phyloP scores from a whole-genome alignment of 495 filamentous ascomycete species.

The Ascodesmis nigricans region DNA sequence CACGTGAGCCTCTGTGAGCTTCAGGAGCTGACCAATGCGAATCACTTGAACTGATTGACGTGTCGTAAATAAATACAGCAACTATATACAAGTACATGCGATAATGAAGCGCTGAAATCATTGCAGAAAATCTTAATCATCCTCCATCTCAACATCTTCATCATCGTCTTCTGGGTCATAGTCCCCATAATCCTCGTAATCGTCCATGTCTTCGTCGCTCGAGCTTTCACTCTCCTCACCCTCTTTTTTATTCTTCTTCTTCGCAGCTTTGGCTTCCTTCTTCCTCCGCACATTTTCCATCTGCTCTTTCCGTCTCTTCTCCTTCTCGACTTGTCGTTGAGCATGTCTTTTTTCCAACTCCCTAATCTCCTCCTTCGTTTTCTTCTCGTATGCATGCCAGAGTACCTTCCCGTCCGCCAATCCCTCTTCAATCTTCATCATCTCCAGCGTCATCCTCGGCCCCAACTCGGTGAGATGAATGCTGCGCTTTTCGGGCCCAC shows the following conservation, averaged over 20 bases:
- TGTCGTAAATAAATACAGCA: no score
- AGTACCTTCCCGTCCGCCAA: slow-evolving; percentile 76
- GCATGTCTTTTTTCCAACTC: slow-evolving; percentile 66
- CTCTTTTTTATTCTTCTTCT: slow-evolving; percentile 34
- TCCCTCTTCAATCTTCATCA: slow-evolving; percentile 93
- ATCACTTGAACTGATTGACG: no score
- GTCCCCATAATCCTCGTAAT: no score
- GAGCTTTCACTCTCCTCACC: no score
- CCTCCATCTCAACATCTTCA: slow-evolving; percentile 15
- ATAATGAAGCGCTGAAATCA: no score
- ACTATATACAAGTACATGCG: no score
- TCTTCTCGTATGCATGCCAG: slow-evolving; percentile 90
- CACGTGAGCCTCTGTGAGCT: no score
- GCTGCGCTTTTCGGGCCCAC: slow-evolving; percentile 46
- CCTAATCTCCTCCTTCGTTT: slow-evolving; percentile 53
- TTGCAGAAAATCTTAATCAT: slow-evolving; percentile 10
- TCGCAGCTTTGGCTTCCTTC: slow-evolving; percentile 37
- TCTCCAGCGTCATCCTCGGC: slow-evolving; percentile 64
- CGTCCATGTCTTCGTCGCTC: slow-evolving; percentile 34
- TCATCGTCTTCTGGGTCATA: no score
- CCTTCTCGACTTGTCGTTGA: slow-evolving; percentile 53
- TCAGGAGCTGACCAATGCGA: no score
- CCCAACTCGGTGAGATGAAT: slow-evolving; percentile 85
- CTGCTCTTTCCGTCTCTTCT: slow-evolving; percentile 55
- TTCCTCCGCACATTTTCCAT: slow-evolving; percentile 76